phyloP scores from a whole-genome alignment of 2,329 filamentous ascomycete species.

The Aspergillus candidus region DNA sequence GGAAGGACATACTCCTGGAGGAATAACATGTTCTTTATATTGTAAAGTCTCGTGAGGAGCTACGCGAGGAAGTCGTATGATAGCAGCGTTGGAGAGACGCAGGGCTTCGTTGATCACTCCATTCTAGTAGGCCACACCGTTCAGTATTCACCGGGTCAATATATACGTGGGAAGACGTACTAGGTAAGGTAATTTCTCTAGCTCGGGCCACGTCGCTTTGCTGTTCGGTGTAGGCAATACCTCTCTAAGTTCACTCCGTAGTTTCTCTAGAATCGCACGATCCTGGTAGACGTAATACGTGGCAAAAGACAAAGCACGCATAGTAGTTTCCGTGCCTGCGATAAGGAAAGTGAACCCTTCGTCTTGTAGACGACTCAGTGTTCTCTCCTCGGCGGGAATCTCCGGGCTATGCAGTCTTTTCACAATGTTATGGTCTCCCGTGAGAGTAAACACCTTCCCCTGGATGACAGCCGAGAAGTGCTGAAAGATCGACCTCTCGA shows the following conservation, averaged over 20 bases:
- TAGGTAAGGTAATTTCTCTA: constrained; percentile 40
- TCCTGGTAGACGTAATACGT: constrained; percentile 23
- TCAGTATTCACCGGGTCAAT: not conserved
- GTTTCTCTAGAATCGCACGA: constrained; percentile 9
- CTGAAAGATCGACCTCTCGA: too few relatives aligned
- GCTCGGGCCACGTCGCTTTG: constrained; percentile 21
- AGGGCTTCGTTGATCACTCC: constrained; percentile 24
- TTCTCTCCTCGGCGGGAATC: constrained; percentile 2
- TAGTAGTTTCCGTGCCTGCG: constrained; percentile 38
- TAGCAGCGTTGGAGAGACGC: constrained; percentile 37
- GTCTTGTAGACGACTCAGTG: constrained; percentile 11
- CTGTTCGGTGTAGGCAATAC: constrained; percentile 23
- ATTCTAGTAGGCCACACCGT: constrained; percentile 4
- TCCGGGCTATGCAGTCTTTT: not conserved
- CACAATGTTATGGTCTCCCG: too few relatives aligned
- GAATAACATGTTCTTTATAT: constrained; percentile 28
- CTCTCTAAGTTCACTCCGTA: constrained; percentile 24
- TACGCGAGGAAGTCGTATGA: constrained; percentile 23
- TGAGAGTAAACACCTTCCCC: too few relatives aligned
- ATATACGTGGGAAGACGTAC: constrained; percentile 6
- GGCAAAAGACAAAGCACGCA: constrained; percentile 21
- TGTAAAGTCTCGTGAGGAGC: constrained; percentile 20
- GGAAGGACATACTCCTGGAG: constrained; percentile 21
- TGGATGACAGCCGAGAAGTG: too few relatives aligned
- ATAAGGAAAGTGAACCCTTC: constrained; percentile 35